Conservation (phyloP, 495 filamentous ascomycete species). For the Penicillium alfredii region DNA sequence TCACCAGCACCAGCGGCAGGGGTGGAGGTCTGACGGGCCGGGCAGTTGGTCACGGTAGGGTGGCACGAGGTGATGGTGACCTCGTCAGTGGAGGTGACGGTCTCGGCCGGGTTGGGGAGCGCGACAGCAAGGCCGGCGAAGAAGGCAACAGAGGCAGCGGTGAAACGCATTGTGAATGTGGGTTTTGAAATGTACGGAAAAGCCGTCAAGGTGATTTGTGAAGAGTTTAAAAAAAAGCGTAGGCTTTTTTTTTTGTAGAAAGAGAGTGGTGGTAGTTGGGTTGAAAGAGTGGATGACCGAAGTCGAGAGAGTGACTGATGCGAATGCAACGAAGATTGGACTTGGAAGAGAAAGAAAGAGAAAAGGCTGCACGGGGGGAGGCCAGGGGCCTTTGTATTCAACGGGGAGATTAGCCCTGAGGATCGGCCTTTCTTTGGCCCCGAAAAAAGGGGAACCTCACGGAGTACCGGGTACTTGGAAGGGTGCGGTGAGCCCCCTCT, state of each 20-base stretch:
- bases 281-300: slow-evolving; percentile 53
- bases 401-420: slow-evolving; percentile 39
- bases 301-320: slow-evolving; percentile 42
- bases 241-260: slow-evolving; percentile 23
- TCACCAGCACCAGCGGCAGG: slow-evolving; percentile 17
- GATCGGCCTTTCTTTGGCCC: slow-evolving; percentile 18
- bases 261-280: slow-evolving; percentile 44
- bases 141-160: slow-evolving; percentile 43
- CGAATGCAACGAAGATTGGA: slow-evolving; percentile 33
- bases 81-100: slow-evolving; percentile 50
- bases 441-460: slow-evolving; percentile 12
- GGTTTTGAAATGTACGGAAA: slow-evolving; percentile 16
- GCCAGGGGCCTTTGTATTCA: slow-evolving; percentile 39
- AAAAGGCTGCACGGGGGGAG: slow-evolving; percentile 22
- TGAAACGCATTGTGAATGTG: slow-evolving; percentile 53
- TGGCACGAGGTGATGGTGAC: slow-evolving; percentile 57
- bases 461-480: slow-evolving; percentile 4
- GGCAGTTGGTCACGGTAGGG: slow-evolving; percentile 55
- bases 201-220: slow-evolving; percentile 33
- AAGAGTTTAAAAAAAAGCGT: slow-evolving; percentile 14
- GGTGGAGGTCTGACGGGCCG: too few relatives aligned
- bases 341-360: slow-evolving; percentile 36
- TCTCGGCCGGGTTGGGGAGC: slow-evolving; percentile 29
- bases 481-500: slow-evolving; percentile 1
- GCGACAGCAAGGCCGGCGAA: slow-evolving; percentile 44